Evolutionary conservation across 768 basidiomycete species (phyloP).

Genomic region (Tylopilus plumbeoviolaceoides): DNA sequence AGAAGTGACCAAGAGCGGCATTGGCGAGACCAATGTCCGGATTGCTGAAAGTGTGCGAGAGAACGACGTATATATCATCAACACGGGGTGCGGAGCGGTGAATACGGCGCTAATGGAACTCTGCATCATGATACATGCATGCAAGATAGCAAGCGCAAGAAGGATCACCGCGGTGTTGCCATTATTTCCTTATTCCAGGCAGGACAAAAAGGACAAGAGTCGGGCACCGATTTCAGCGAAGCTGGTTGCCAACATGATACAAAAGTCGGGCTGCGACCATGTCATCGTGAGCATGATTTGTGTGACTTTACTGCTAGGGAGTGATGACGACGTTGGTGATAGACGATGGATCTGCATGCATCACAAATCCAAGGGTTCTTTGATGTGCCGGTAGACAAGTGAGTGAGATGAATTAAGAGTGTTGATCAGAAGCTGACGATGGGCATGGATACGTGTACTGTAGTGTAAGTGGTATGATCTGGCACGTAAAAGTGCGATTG

Average conservation of each 20-base stretch:
- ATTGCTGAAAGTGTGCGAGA: conserved; percentile 95
- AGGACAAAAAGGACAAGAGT: conserved; percentile 99
- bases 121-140: conserved; percentile 98
- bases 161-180: conserved; percentile 98
- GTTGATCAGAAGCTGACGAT: conserved; percentile 13
- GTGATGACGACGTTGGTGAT: conserved; percentile 4
- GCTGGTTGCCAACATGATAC: conserved; percentile 96
- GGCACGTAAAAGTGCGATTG: conserved; percentile 3
- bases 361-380: conserved; percentile 99
- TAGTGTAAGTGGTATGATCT: conserved; percentile 45
- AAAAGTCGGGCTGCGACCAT: conserved; percentile 91
- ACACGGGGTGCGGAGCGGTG: conserved; percentile 80
- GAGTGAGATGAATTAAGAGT: conserved; percentile 35
- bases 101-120: conserved; percentile 97
- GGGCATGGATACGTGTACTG: neutral
- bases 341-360: conserved; percentile 99
- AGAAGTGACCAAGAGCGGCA: conserved; percentile 81
- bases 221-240: conserved; percentile 97
- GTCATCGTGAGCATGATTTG: conserved; percentile 69
- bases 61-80: conserved; percentile 98
- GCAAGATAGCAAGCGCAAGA: conserved; percentile 98
- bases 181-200: conserved; percentile 93
- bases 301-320: neutral
- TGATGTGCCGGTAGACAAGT: conserved; percentile 99
- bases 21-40: conserved; percentile 88